These are phyloP conservation scores for Salvia splendens DNA, from an alignment of 257 asterid genomes.

Conservation along the genomic window DNA sequence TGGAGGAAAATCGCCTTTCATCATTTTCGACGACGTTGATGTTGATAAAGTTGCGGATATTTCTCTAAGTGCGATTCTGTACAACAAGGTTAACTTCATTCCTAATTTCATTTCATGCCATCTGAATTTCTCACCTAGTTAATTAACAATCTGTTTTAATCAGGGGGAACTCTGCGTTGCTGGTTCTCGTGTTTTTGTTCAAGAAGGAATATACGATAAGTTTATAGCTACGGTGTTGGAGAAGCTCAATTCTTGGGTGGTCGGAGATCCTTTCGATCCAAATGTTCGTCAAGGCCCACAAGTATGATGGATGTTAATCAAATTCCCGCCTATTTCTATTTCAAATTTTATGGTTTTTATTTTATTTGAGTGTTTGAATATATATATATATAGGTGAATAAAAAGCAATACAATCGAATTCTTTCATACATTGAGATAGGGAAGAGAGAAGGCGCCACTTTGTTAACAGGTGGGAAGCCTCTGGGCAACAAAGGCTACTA, in stretches of 20 bases:
- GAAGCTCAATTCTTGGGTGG: slow-evolving; percentile 57
- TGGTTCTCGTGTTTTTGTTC: slow-evolving; percentile 75
- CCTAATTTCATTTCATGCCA: background rate
- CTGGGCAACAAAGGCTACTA: slow-evolving; percentile 58
- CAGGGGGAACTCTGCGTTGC: slow-evolving; percentile 84
- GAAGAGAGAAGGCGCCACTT: slow-evolving; percentile 72
- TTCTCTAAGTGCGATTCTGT: slow-evolving; percentile 50
- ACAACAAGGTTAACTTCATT: slow-evolving; percentile 51
- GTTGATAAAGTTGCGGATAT: slow-evolving; percentile 57
- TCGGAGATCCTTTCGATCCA: slow-evolving; percentile 82
- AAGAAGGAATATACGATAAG: slow-evolving; percentile 68
- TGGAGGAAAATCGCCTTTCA: slow-evolving; percentile 85
- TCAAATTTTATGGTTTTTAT: no score
- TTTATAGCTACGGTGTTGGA: slow-evolving; percentile 51
- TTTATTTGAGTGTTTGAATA: background rate
- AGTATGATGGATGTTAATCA: slow-evolving; percentile 29
- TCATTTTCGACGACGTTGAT: slow-evolving; percentile 71
- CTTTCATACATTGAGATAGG: slow-evolving; percentile 65
- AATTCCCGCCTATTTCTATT: background rate
- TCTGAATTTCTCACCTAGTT: background rate
- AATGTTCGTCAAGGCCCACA: slow-evolving; percentile 76
- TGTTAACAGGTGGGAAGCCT: slow-evolving; percentile 71
- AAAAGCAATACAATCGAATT: slow-evolving; percentile 58
- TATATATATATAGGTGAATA: slow-evolving; percentile 42
- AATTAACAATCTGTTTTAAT: background rate